A percentile compares a stretch with the other conserved stretches of the same genome.
phyloP scores from a whole-genome alignment of 805 yeast genomes.

The Hemisphaericaspora nanyangensis region DNA sequence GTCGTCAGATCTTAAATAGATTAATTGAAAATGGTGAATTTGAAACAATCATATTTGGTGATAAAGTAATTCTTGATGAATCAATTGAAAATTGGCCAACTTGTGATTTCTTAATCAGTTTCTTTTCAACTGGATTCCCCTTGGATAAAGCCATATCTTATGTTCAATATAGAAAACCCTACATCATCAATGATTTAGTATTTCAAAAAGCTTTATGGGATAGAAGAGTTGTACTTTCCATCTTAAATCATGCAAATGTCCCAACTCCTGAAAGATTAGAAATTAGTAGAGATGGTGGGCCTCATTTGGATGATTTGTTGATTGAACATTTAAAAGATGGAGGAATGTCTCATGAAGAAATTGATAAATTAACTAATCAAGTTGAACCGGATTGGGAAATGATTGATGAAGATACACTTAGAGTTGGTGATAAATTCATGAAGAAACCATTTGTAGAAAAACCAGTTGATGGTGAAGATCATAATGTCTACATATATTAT shows the following conservation, averaged over 20 bases:
- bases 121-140: slow-evolving; percentile 96
- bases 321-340: slow-evolving; percentile 41
- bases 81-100: slow-evolving; percentile 97
- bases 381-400: slow-evolving; percentile 80
- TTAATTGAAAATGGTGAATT: slow-evolving; percentile 91
- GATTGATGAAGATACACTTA: slow-evolving; percentile 74
- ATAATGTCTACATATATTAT: slow-evolving; percentile 90
- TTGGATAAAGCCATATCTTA: slow-evolving; percentile 91
- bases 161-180: slow-evolving; percentile 86
- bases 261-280: slow-evolving; percentile 87
- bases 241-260: slow-evolving; percentile 77
- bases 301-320: slow-evolving; percentile 64
- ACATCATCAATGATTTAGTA: slow-evolving; percentile 77
- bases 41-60: slow-evolving; percentile 95
- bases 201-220: slow-evolving; percentile 98
- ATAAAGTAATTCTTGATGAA: slow-evolving; percentile 93
- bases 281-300: slow-evolving; percentile 96
- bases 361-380: slow-evolving; percentile 60
- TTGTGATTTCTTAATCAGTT: slow-evolving; percentile 90
- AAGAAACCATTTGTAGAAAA: slow-evolving; percentile 95
- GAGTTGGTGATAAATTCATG: slow-evolving; percentile 68
- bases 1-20: slow-evolving; percentile 83
- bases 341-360: slow-evolving; percentile 38
- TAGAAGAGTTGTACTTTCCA: slow-evolving; percentile 77
- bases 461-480: slow-evolving; percentile 99